Base-by-base conservation (phyloP, 805 yeast genomes). In the Candida khao-thaluensis region DNA sequence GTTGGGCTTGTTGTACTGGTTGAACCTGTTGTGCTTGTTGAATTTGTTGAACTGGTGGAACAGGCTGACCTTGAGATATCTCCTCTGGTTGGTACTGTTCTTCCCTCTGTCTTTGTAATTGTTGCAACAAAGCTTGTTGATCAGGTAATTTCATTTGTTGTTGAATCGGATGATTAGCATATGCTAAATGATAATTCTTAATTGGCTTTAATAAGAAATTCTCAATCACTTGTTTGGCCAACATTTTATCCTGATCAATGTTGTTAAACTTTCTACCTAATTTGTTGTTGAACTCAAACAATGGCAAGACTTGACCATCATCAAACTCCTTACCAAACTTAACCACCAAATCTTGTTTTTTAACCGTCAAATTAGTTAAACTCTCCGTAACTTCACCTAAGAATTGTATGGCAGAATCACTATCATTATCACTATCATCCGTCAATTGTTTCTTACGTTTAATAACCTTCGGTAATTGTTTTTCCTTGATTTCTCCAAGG, bases 401-500 rank as follows among this genome's bases (percentile, higher is more conserved):
- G 43, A 76, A 74, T 37, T 63, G 59, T 4, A 65, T 59, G 4
- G 80, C 76, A 24, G 70, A 57, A 23, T 62, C 61, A 23, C 34
- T 25, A 37, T 71, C 74, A 44, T 64, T 60, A 38, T 72, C 68
- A 24, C 75, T 66, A 45, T 75, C 81, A 56, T 75, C 80, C 8
- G 71, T 64, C 43, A 66, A 56, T 30, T 54, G 60, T 39, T 60
- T 56, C n/a, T 53, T 45, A 23, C 64, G 54, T 35, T 63, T 62
- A 31, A 54, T 52, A 40, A 53, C 54, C 42, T 60, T 59, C 42
- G 56, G 56, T 48, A 57, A 52, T 31, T 51, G 64, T 40, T 60
- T 62, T 14, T 66, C 68, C 43, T 57, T 62, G 15, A 68, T 67
- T 44, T 68, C 74, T 3, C 80, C 79, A 43, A 79, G 63, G 1